Evolutionary conservation across 169 alveolate species (phyloP).

Genomic region (Plasmodium gaboni): DNA sequence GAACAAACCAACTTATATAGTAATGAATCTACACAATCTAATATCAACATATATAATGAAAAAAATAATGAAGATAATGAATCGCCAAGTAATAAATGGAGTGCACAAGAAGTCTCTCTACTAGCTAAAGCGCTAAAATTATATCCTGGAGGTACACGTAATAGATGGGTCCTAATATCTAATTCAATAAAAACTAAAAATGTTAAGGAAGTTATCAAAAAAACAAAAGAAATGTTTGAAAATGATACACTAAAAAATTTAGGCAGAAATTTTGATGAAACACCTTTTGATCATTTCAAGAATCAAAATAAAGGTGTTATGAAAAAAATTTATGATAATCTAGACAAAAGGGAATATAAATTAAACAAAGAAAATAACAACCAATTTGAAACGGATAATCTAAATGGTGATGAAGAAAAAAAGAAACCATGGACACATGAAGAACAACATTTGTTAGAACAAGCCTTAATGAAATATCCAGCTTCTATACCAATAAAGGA

Average conservation of each 20-base stretch:
- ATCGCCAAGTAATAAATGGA: conserved; percentile 86
- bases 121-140: conserved; percentile 92
- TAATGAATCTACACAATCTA: conserved; percentile 15
- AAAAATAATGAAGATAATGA: conserved; percentile 17
- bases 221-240: conserved; percentile 88
- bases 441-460: conserved; percentile 86
- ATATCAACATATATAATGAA: not conserved
- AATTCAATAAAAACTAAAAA: conserved; percentile 89
- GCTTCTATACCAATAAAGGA: conserved; percentile 84
- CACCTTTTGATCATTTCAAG: conserved; percentile 79
- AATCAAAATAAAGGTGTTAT: conserved; percentile 79
- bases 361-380: conserved; percentile 8
- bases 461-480: conserved; percentile 85
- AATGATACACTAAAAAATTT: conserved; percentile 79
- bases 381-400: not conserved
- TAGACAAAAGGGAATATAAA: conserved; percentile 75
- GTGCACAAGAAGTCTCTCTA: conserved; percentile 89
- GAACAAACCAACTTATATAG: not conserved
- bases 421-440: conserved; percentile 84
- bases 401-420: conserved; percentile 12
- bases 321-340: conserved; percentile 78
- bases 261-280: conserved; percentile 79
- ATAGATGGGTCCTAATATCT: conserved; percentile 93
- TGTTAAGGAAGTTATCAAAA: conserved; percentile 91
- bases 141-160: conserved; percentile 92